Evolutionary conservation across 371 early-diverging fungal genomes (phyloP), one percentile per base, ranked within the genome.

Genomic region (Haplosporangium sp.): DNA sequence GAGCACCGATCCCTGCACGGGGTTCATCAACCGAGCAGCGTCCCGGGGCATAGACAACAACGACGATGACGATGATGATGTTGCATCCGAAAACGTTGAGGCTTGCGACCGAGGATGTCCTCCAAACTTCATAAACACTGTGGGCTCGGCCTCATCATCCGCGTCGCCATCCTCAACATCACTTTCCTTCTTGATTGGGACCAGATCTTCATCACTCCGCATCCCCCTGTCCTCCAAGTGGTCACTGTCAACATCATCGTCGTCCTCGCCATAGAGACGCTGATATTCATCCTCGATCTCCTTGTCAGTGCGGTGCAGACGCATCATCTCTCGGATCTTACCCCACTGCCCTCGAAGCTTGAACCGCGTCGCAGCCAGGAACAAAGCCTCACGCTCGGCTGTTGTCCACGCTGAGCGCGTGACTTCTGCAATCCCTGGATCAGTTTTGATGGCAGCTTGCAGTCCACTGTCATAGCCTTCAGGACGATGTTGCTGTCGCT

Each of bases 241-340:
- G 38, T 56, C 50, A 36, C 45, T 52, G 29, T 62, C 70, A 20
- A 57, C 62, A 2, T 59, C 67, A 23, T 64, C 64, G 0, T 58
- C 65, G 14, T 61, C 29, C 10, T 67, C 70, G 8, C 70, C 71
- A 23, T 76, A 76, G 29, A 76, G 55, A 21, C 71, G 56, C 52
- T 62, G 63, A n/a, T 67, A 70, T 38, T 70, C 71, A n/a, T 48
- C 23, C 43, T 65, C 71, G 18, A 76, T 76, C 56, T 76, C 76
- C 42, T 59, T 66, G 36, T 76, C 71, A 0, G 76, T 67, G 13
- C 67, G 61, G 37, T 70, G 76, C 41, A 76, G 43, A 2, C 66
- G 43, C 76, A 76, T 76, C 59, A 51, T 59, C 18, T 70, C 46
- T 37, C 71, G 62, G 23, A 76, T 67, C 63, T 59, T 76, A 42